These are phyloP conservation scores for Ogataea paraovalis DNA, from an alignment of 805 yeast genomes.

Conservation along the genomic window DNA sequence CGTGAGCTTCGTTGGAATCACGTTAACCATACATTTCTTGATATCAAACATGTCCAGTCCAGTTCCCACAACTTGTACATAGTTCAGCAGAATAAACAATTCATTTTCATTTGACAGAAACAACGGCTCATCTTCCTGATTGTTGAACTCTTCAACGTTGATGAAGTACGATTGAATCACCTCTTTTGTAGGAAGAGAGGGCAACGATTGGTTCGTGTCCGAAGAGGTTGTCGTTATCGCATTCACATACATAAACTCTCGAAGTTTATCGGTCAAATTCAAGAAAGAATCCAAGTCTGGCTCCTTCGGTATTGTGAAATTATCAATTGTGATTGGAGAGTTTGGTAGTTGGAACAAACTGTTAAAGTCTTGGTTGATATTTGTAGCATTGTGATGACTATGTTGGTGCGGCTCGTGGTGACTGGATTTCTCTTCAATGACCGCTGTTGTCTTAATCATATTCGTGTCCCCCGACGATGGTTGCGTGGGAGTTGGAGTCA, in stretches of 20 bases:
- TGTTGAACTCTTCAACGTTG: conserved; percentile 18
- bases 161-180: conserved; percentile 19
- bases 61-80: conserved; percentile 36
- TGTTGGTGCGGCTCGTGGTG: conserved; percentile 11
- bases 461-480: conserved; percentile 5
- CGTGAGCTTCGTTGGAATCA: conserved; percentile 16
- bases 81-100: conserved; percentile 28
- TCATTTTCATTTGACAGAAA: conserved; percentile 23
- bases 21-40: conserved; percentile 13
- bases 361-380: conserved; percentile 5
- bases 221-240: conserved; percentile 19
- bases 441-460: not conserved
- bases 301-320: conserved; percentile 2
- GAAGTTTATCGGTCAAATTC: conserved; percentile 32
- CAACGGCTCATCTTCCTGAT: conserved; percentile 8
- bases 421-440: not conserved
- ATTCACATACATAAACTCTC: conserved; percentile 39
- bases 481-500: conserved; percentile 1
- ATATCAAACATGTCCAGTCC: conserved; percentile 37
- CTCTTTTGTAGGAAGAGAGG: conserved; percentile 4
- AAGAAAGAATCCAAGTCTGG: conserved; percentile 9
- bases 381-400: not conserved
- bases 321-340: conserved; percentile 7
- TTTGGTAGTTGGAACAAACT: conserved; percentile 10
- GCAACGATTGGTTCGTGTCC: not conserved